A percentile compares a stretch with the other conserved stretches of the same genome.
Conservation (phyloP, 805 yeast genomes). For the Candida gorgasii region DNA sequence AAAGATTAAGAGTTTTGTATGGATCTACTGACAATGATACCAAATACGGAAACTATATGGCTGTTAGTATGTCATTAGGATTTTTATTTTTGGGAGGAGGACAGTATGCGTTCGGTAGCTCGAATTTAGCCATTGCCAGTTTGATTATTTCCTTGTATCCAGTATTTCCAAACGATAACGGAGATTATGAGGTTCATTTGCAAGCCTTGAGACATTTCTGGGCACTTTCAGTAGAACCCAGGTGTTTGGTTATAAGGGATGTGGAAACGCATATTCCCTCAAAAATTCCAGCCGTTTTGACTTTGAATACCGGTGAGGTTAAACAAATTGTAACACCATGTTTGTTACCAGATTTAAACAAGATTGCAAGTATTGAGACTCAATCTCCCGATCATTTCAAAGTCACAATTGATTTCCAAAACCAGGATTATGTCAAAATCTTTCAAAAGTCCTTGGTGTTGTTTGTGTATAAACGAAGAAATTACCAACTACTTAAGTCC, state of each 20-base stretch:
- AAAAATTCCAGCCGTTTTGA: slow-evolving; percentile 44
- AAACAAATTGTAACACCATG: slow-evolving; percentile 57
- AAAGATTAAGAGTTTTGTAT: slow-evolving; percentile 71
- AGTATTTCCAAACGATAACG: slow-evolving; percentile 50
- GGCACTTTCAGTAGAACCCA: slow-evolving; percentile 78
- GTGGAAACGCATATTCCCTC: slow-evolving; percentile 59
- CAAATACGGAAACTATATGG: slow-evolving; percentile 72
- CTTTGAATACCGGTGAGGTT: slow-evolving; percentile 37
- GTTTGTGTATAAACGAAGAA: slow-evolving; percentile 50
- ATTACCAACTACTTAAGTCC: slow-evolving; percentile 38
- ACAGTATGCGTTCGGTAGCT: slow-evolving; percentile 72
- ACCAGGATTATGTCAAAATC: slow-evolving; percentile 43
- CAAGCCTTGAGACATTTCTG: slow-evolving; percentile 90
- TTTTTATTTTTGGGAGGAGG: slow-evolving; percentile 90
- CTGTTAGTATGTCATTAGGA: slow-evolving; percentile 81
- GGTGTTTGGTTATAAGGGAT: slow-evolving; percentile 80
- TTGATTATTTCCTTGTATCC: slow-evolving; percentile 80
- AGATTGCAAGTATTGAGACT: slow-evolving; percentile 50
- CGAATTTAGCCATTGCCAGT: slow-evolving; percentile 65
- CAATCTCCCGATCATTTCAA: slow-evolving; percentile 53
- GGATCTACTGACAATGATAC: slow-evolving; percentile 50
- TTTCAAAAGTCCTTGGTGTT: slow-evolving; percentile 49
- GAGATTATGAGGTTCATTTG: slow-evolving; percentile 58
- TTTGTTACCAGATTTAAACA: slow-evolving; percentile 59
- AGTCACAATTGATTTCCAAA: slow-evolving; percentile 45